Conservation (phyloP, 2,329 filamentous ascomycete genomes). For the Xylariales sp. region DNA sequence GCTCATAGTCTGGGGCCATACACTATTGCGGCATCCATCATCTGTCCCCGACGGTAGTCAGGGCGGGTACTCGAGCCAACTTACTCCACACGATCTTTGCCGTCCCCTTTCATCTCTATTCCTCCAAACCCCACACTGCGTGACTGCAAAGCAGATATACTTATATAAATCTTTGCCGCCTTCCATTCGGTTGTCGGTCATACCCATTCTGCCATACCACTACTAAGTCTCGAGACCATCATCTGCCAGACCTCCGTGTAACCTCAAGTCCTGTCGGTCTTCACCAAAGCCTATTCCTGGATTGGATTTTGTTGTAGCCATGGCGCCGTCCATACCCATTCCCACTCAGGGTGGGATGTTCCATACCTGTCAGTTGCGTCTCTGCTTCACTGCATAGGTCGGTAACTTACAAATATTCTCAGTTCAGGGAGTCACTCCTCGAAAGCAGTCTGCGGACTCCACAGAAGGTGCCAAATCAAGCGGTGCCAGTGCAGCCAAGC, state of each 20-base stretch:
- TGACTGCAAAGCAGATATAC: constrained; percentile 24
- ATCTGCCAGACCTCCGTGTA: background rate
- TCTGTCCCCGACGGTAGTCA: constrained; percentile 22
- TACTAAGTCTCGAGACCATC: constrained; percentile 14
- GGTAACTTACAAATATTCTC: background rate
- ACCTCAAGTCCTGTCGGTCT: background rate
- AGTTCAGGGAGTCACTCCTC: constrained; percentile 48
- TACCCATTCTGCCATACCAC: constrained; percentile 21
- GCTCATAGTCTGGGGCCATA: constrained; percentile 18
- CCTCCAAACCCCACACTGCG: constrained; percentile 27
- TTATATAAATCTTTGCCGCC: constrained; percentile 36
- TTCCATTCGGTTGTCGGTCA: constrained; percentile 27
- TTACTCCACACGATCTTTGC: constrained; percentile 24
- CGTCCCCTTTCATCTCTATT: constrained; percentile 28
- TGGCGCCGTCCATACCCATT: constrained; percentile 43
- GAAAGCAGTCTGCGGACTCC: constrained; percentile 42
- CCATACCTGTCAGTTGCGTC: constrained; percentile 34
- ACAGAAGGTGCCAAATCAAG: constrained; percentile 26
- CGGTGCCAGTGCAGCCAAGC: constrained; percentile 25
- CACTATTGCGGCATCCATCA: constrained; percentile 18
- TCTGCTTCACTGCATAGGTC: background rate
- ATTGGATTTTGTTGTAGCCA: too few species aligned
- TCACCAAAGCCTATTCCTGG: too few species aligned
- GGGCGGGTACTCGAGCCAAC: constrained; percentile 15
- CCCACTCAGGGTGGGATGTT: constrained; percentile 48